A percentile compares a stretch with the other conserved stretches of the same genome.
These are phyloP conservation scores for Simplicillium aogashimaense DNA, from an alignment of 2,329 filamentous ascomycete genomes.

Conservation along the genomic window DNA sequence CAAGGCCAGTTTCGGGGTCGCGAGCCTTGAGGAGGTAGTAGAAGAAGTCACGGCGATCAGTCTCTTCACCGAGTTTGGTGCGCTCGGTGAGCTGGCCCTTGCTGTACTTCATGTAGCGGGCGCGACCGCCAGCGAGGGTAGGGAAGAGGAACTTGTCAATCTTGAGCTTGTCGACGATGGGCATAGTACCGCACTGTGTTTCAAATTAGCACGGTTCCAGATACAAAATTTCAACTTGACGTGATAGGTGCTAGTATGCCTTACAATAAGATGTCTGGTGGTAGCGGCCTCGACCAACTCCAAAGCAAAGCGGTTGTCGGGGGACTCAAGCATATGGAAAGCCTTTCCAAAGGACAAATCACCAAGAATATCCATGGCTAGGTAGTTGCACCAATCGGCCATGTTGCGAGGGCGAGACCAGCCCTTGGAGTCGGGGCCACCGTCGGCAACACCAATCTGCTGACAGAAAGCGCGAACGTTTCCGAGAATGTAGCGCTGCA, in stretches of 20 bases:
- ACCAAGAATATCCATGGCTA: conserved; percentile 53
- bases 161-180: conserved; percentile 53
- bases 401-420: conserved; percentile 53
- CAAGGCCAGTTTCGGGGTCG: conserved; percentile 60
- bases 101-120: conserved; percentile 62
- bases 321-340: conserved; percentile 49
- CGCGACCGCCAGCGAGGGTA: conserved; percentile 55
- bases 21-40: conserved; percentile 63
- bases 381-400: conserved; percentile 52
- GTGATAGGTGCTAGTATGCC: conserved; percentile 15
- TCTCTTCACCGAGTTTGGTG: conserved; percentile 55
- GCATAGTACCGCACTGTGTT: conserved; percentile 60
- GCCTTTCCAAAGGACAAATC: conserved; percentile 53
- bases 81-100: conserved; percentile 56
- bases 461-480: conserved; percentile 60
- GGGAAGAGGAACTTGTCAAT: conserved; percentile 61
- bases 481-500: conserved; percentile 56
- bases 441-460: conserved; percentile 34
- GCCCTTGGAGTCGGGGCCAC: conserved; percentile 36
- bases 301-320: conserved; percentile 56
- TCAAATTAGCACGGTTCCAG: not conserved
- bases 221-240: not conserved
- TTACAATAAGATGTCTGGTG: conserved; percentile 57
- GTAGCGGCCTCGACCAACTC: conserved; percentile 58
- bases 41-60: conserved; percentile 65